These are phyloP conservation scores for Sclerotinia nivalis DNA, from an alignment of 2,329 filamentous ascomycete species.

Conservation along the genomic window DNA sequence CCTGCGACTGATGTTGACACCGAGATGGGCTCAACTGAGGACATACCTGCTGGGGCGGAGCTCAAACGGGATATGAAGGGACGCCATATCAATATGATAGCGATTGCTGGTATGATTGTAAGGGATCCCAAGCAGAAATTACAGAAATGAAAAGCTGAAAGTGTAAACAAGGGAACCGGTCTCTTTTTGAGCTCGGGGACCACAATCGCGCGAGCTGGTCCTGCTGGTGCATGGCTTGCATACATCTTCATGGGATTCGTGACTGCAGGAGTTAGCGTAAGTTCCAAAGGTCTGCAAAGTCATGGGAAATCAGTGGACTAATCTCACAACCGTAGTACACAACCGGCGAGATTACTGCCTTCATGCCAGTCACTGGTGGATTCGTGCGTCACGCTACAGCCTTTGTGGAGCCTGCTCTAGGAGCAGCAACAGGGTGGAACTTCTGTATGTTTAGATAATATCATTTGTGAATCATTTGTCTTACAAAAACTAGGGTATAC, in stretches of 20 bases:
- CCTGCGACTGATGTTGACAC: background rate
- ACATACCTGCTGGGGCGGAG: slow-evolving; percentile 21
- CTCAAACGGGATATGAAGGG: slow-evolving; percentile 52
- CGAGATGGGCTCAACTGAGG: slow-evolving; percentile 19
- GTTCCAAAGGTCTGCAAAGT: background rate
- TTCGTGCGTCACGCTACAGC: slow-evolving; percentile 44
- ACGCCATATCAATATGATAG: slow-evolving; percentile 47
- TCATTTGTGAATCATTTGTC: background rate
- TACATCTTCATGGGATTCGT: slow-evolving; percentile 50
- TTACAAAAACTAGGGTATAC: slow-evolving; percentile 57
- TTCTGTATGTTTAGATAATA: slow-evolving; percentile 33
- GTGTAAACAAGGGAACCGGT: slow-evolving; percentile 47
- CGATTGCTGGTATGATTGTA: slow-evolving; percentile 46
- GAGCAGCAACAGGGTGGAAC: slow-evolving; percentile 42
- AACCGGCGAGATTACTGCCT: slow-evolving; percentile 35
- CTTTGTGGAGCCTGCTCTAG: slow-evolving; percentile 44
- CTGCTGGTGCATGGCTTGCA: slow-evolving; percentile 47
- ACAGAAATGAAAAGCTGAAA: background rate
- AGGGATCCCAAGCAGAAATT: slow-evolving; percentile 55
- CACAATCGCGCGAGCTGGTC: slow-evolving; percentile 50
- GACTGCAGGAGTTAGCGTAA: slow-evolving; percentile 51
- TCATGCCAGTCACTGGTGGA: slow-evolving; percentile 50
- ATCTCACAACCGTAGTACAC: background rate
- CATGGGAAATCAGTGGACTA: background rate
- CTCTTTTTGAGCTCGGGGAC: slow-evolving; percentile 54